Percentiles rank a stretch among this genome's conserved stretches.
Conservation (phyloP, 75 land plant genomes). For the Cupressus sempervirens region DNA sequence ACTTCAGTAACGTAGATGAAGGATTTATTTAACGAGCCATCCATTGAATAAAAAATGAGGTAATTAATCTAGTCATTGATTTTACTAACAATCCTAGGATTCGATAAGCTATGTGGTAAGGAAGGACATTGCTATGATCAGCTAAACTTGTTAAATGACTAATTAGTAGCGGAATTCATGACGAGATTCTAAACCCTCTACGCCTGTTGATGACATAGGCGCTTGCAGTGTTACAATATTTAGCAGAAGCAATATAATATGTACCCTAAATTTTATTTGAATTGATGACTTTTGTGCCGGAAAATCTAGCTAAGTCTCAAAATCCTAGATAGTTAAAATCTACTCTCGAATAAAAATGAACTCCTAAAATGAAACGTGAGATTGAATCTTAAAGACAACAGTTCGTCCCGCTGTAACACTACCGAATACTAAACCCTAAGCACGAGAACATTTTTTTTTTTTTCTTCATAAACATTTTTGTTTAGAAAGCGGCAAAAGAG, state of each 20-base stretch:
- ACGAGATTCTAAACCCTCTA: not conserved
- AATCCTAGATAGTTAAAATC: not conserved
- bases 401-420: not conserved
- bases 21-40: no score
- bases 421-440: not conserved
- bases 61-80: no score
- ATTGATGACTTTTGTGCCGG: no score
- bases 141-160: not conserved
- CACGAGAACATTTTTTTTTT: no score
- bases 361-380: not conserved
- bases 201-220: not conserved
- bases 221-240: not conserved
- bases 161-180: not conserved
- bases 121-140: not conserved
- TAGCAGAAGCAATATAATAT: no score
- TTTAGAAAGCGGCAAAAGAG: not conserved
- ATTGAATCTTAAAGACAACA: not conserved
- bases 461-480: not conserved
- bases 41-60: no score
- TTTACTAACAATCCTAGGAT: no score
- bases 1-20: no score
- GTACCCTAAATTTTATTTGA: no score
- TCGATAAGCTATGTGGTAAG: not conserved
- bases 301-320: not conserved
- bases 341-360: not conserved